A percentile compares a stretch with the other conserved stretches of the same genome.
phyloP scores from a whole-genome alignment of 441 rosid species.

The Oxalis stricta region DNA sequence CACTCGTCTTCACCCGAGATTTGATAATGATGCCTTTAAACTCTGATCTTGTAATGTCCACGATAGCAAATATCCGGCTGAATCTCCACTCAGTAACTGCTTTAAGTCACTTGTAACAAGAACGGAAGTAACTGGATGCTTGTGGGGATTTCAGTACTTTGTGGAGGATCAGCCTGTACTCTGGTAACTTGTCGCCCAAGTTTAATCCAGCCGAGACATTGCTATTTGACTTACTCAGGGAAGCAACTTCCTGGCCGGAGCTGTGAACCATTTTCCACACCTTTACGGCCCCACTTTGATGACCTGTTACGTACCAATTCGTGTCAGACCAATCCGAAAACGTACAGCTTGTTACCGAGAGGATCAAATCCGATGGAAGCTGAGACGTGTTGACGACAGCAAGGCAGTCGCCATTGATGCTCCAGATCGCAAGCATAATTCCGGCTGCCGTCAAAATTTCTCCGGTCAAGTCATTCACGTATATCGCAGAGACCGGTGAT shows the following conservation, averaged over 20 bases:
- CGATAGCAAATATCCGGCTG: constrained; percentile 69
- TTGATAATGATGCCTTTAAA: constrained; percentile 44
- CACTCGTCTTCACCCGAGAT: constrained; percentile 32
- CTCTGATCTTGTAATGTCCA: constrained; percentile 86
- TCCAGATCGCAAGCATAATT: constrained; percentile 92
- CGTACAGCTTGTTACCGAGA: constrained; percentile 74
- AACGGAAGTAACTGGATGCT: constrained; percentile 82
- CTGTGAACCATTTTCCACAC: constrained; percentile 92
- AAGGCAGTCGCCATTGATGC: constrained; percentile 96
- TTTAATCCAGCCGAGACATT: constrained; percentile 43
- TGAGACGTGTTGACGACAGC: constrained; percentile 90
- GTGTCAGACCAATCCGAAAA: constrained; percentile 94
- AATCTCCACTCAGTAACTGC: constrained; percentile 94
- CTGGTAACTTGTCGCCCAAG: constrained; percentile 53
- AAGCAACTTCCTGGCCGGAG: constrained; percentile 41
- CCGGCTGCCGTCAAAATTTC: constrained; percentile 97
- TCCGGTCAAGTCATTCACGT: constrained; percentile 86
- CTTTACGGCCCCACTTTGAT: constrained; percentile 96
- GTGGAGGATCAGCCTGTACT: constrained; percentile 75
- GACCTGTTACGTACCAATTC: constrained; percentile 93
- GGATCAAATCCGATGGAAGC: constrained; percentile 88
- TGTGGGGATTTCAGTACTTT: constrained; percentile 83
- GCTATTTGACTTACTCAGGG: constrained; percentile 29
- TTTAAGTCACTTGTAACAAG: constrained; percentile 66
- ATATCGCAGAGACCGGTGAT: constrained; percentile 69